These are phyloP conservation scores for Trypanosoma platydactyli DNA, from an alignment of 208 protist species.

Conservation along the genomic window DNA sequence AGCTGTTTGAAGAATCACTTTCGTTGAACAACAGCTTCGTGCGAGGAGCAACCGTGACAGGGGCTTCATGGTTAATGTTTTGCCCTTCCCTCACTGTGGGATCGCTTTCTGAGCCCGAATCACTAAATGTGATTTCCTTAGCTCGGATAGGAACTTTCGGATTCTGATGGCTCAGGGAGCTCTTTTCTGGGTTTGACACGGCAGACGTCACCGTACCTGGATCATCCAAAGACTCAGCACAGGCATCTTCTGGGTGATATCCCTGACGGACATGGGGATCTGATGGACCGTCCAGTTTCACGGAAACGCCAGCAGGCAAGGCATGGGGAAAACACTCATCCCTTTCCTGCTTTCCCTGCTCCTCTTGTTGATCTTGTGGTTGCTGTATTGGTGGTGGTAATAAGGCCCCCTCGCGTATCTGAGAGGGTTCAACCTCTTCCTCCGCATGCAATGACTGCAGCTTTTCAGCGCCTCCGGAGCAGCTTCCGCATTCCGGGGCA, in stretches of 20 bases:
- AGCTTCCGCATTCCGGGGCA: not conserved
- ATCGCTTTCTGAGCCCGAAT: conserved; percentile 14
- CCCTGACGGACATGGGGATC: not conserved
- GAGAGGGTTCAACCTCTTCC: not conserved
- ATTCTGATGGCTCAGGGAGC: not conserved
- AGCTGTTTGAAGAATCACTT: conserved; percentile 18
- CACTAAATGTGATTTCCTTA: conserved; percentile 1
- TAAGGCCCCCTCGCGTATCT: not conserved
- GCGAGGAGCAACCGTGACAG: not conserved
- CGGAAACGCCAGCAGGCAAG: not conserved
- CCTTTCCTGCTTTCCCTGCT: not conserved
- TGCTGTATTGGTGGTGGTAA: not conserved
- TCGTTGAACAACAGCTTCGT: conserved; percentile 20
- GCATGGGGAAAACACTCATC: not conserved
- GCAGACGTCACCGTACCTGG: too few relatives aligned
- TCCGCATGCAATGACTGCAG: not conserved
- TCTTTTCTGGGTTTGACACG: not conserved
- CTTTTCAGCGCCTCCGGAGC: not conserved
- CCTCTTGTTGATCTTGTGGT: conserved; percentile 2
- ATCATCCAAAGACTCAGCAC: not conserved
- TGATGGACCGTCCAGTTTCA: not conserved
- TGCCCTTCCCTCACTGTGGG: not conserved
- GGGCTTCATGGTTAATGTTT: not conserved
- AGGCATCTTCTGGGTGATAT: not conserved
- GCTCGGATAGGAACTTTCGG: not conserved